Base-by-base conservation (phyloP, 495 filamentous ascomycete genomes). In the Hypoxylon intermedium region DNA sequence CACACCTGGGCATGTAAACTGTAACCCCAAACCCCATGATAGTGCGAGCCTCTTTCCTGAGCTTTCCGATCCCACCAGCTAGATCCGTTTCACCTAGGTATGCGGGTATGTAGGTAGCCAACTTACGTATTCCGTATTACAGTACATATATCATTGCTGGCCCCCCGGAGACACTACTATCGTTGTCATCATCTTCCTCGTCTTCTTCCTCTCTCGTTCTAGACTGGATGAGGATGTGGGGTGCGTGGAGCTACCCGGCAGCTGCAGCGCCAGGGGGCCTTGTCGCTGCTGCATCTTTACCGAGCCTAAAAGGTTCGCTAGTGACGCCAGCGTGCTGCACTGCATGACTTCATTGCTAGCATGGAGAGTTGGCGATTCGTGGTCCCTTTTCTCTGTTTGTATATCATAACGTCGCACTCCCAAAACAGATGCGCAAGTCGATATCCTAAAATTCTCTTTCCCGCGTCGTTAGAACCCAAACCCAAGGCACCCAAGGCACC, bases 401-500 rank as follows among this genome's bases (percentile, higher is more conserved):
- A 47, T 19, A 54, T 50, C 28, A 12, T 13, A 26, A 13, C 33
- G 9, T 53, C 37, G 34, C 18, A 15, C 26, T 6, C 31, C 42
- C 0, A 44, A 30, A 33, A 47, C 23, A 16, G 12, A 15, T 33
- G 9, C 13, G 12, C 3, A 54, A 41, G 16, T 37, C 7, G 20
- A 47, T 5, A 24, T 41, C 31, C 6, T 28, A 28, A 20, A 9
- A 33, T 30, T 37, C n/a, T 26, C 13, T 30, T 28, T 7, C 36
- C 2, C 1, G 4, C n/a, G 23, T 54, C 23, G 38, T 40, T 26
- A 38, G 1, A 26, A 26, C 12, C 52, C 34, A 48, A 57, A 30
- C 54, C 62, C 55, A 59, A 46, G 46, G 23, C n/a, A n/a, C n/a
- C 44, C 51, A 56, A 60, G 62, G 62, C 44, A 50, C 49, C 54